A percentile compares a stretch with the other conserved stretches of the same genome.
phyloP scores from a whole-genome alignment of 768 basidiomycete species.

The Boletellus sp. region DNA sequence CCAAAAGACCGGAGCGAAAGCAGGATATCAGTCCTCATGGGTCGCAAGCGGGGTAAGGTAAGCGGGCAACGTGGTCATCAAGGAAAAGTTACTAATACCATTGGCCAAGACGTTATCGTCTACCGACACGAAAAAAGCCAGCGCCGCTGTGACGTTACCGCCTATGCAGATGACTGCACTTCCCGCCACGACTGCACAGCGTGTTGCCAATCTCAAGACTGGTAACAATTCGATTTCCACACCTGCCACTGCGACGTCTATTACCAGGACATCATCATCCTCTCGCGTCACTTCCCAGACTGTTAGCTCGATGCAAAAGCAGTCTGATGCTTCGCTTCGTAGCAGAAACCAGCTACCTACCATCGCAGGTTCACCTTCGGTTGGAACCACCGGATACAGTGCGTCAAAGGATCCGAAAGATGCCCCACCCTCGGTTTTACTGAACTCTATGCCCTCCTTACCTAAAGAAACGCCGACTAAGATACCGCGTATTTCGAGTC shows the following conservation, averaged over 20 bases:
- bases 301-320: slow-evolving; percentile 82
- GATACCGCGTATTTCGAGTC: slow-evolving; percentile 89
- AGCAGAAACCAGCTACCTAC: slow-evolving; percentile 77
- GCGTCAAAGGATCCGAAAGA: slow-evolving; percentile 55
- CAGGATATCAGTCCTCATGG: slow-evolving; percentile 83
- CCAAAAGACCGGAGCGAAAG: slow-evolving; percentile 85
- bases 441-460: slow-evolving; percentile 49
- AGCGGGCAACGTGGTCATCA: slow-evolving; percentile 18
- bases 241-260: slow-evolving; percentile 36
- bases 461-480: slow-evolving; percentile 88
- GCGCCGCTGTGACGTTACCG: slow-evolving; percentile 69
- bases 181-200: slow-evolving; percentile 75
- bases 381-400: slow-evolving; percentile 57
- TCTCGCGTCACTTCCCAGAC: slow-evolving; percentile 79
- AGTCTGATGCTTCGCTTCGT: slow-evolving; percentile 78
- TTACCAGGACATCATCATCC: slow-evolving; percentile 43
- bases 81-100: slow-evolving; percentile 7
- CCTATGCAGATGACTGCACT: slow-evolving; percentile 89
- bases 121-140: slow-evolving; percentile 71
- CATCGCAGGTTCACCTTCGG: slow-evolving; percentile 91
- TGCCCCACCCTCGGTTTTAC: slow-evolving; percentile 48
- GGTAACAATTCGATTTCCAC: slow-evolving; percentile 44
- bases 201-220: slow-evolving; percentile 78
- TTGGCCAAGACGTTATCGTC: slow-evolving; percentile 72
- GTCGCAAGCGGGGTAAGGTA: slow-evolving; percentile 90